phyloP scores from a whole-genome alignment of 1,284 basidiomycete genomes.

The Inonotus hispidus region DNA sequence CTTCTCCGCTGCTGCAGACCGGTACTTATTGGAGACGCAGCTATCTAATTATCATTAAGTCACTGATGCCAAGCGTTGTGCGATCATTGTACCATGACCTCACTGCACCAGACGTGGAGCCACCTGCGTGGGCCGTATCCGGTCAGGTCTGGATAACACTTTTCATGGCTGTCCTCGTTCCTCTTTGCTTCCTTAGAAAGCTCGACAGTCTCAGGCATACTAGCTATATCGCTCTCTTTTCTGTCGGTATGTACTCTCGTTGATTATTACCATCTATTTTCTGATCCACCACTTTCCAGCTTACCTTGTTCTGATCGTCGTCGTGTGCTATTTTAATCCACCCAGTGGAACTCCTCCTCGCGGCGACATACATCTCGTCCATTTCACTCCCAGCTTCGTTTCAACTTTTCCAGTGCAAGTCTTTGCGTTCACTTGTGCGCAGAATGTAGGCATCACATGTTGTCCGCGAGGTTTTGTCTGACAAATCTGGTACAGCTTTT shows the following conservation, averaged over 20 bases:
- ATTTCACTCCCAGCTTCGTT: slow-evolving; percentile 74
- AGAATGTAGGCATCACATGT: slow-evolving; percentile 60
- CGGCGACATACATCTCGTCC: slow-evolving; percentile 66
- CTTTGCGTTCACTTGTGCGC: slow-evolving; percentile 88
- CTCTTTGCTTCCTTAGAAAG: slow-evolving; percentile 81
- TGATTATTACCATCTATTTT: neutral
- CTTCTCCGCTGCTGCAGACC: neutral
- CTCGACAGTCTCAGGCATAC: slow-evolving; percentile 81
- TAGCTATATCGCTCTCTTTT: slow-evolving; percentile 83
- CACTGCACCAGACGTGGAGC: slow-evolving; percentile 55
- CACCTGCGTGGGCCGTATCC: slow-evolving; percentile 71
- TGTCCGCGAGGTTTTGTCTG: neutral
- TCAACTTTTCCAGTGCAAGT: slow-evolving; percentile 93
- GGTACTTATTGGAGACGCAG: slow-evolving; percentile 32
- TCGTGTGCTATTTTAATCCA: slow-evolving; percentile 70
- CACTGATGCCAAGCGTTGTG: slow-evolving; percentile 92
- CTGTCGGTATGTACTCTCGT: slow-evolving; percentile 56
- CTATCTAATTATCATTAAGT: slow-evolving; percentile 93
- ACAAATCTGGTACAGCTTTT: slow-evolving; percentile 53
- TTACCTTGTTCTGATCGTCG: slow-evolving; percentile 71
- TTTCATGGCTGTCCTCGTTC: slow-evolving; percentile 80
- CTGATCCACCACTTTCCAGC: slow-evolving; percentile 34
- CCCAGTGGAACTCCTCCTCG: slow-evolving; percentile 49
- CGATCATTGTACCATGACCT: slow-evolving; percentile 76
- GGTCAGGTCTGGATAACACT: slow-evolving; percentile 81